Evolutionary conservation across 2,329 filamentous ascomycete genomes (phyloP), one percentile per base, ranked within the genome.

Genomic region (Pseudocercospora musae): DNA sequence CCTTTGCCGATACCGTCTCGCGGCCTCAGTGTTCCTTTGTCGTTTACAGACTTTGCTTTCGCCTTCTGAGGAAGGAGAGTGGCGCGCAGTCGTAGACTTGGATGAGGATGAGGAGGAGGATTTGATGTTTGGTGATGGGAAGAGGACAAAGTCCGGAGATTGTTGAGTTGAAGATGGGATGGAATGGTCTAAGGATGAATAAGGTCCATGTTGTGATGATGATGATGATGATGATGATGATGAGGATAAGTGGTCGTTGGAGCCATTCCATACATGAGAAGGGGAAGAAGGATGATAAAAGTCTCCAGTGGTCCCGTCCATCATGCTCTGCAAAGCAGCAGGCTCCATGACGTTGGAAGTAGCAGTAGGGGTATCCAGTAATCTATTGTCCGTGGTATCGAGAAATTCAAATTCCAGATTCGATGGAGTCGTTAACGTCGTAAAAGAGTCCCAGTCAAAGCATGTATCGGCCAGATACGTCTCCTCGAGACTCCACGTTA

Each of bases 1-100:
- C 73, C 88, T 89, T 73, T 90, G 87, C 25, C 88, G 85, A 72
- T 89, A 90, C 64, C 88, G 87, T 64, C 87, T 83, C 29, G 88
- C 88, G n/a, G 88, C 88, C 64, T 89, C 81, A 13, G 87, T 90
- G 74, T 91, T 90, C 64, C 85, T 83, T 64, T 85, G 84, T 27
- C 88, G 86, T 74, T 89, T 89, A 70, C 27, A 62, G 27, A 69
- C 62, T 48, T 63, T 68, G 31, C 62, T 25, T 8, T 57, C 58
- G 6, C 62, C 59, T 2, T 57, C 59, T 0, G 46, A 56, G n/a
- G 60, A 62, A 37, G 49, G 62, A 27, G 54, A 59, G 57, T 25
- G 42, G 15, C 46, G 46, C 7, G 55, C n/a, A 23, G 42, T 46
- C 13, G 33, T 20, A 7, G 23, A 46, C 21, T 23, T 48, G 1